Conservation (phyloP, 2,329 filamentous ascomycete genomes). For the Aureobasidium sp. region DNA sequence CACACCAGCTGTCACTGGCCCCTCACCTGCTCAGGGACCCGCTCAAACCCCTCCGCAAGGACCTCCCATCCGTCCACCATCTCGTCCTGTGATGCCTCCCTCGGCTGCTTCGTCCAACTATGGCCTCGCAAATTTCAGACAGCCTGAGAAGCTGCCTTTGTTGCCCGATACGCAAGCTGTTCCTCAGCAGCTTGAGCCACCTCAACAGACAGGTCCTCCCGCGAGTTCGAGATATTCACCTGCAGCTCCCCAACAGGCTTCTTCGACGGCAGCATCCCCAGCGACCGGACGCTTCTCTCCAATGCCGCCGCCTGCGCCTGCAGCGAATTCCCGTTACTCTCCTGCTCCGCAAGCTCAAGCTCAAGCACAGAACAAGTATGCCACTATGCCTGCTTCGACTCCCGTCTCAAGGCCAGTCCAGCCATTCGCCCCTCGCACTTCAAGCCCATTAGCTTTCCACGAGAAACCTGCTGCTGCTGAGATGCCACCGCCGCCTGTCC, state of each 20-base stretch:
- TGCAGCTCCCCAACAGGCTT: constrained; percentile 22
- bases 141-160: constrained; percentile 33
- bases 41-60: constrained; percentile 2
- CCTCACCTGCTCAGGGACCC: constrained; percentile 12
- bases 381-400: constrained; percentile 27
- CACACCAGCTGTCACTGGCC: constrained; percentile 12
- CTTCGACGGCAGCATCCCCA: constrained; percentile 24
- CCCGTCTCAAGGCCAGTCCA: constrained; percentile 30
- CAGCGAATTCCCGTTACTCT: constrained; percentile 46
- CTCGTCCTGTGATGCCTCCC: constrained; percentile 17
- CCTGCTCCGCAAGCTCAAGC: constrained; percentile 39
- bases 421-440: constrained; percentile 54
- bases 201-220: constrained; percentile 23
- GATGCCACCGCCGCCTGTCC: constrained; percentile 11
- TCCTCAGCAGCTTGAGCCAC: constrained; percentile 21
- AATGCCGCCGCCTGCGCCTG: constrained; percentile 35
- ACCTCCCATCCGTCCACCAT: constrained; percentile 13
- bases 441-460: constrained; percentile 52
- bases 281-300: constrained; percentile 22
- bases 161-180: constrained; percentile 29
- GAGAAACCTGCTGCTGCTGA: constrained; percentile 25
- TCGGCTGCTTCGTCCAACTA: constrained; percentile 21
- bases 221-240: constrained; percentile 25
- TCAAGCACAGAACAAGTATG: constrained; percentile 29
- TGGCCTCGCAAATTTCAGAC: constrained; percentile 25